Evolutionary conservation across 148 eudicot species (phyloP).

Genomic region (Camellia granthamiana): DNA sequence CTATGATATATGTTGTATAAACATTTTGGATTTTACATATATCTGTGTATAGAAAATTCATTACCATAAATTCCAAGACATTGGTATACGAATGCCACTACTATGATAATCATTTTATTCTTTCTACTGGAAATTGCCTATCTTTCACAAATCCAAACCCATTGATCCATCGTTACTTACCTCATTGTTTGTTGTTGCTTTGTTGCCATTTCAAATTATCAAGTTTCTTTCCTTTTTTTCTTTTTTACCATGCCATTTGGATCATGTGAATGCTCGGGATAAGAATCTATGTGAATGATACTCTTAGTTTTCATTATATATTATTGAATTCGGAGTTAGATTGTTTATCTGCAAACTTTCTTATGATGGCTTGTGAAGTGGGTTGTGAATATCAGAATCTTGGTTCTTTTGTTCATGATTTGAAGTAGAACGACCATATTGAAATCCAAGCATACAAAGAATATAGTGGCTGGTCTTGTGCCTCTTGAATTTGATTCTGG

Average conservation of each 20-base stretch:
- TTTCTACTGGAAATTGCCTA: neutral
- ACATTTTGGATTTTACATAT: too few relatives aligned
- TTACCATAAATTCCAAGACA: too few relatives aligned
- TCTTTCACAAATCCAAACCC: neutral
- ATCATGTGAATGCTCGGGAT: neutral
- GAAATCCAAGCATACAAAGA: neutral
- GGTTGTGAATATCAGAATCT: neutral
- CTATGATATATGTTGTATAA: too few relatives aligned
- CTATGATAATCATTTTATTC: neutral
- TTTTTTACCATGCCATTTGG: neutral
- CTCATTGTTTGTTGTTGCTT: neutral
- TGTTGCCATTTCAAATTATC: neutral
- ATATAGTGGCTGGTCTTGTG: neutral
- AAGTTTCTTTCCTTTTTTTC: neutral
- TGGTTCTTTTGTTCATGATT: too few relatives aligned
- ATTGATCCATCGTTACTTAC: neutral
- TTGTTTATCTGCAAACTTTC: neutral
- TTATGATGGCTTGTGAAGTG: neutral
- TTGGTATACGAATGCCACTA: neutral
- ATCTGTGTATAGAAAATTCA: too few relatives aligned
- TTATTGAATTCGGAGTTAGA: neutral
- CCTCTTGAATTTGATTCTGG: neutral
- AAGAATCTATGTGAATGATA: neutral
- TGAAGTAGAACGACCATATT: neutral
- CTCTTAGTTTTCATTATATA: neutral